These are phyloP conservation scores for Starmerella bacillaris DNA, from an alignment of 805 yeast species.

Conservation along the genomic window DNA sequence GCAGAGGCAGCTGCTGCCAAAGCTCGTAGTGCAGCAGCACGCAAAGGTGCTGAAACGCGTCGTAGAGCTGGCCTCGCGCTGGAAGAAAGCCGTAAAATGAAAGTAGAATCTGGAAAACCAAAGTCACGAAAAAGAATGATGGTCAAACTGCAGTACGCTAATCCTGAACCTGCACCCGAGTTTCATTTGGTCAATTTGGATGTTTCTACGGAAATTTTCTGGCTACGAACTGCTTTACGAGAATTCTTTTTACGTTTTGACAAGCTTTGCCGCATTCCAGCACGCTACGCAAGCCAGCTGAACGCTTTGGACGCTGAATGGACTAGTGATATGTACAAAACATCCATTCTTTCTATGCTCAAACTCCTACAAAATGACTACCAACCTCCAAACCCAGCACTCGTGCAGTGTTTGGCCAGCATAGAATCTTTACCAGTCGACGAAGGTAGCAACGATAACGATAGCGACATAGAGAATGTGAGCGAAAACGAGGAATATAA, in stretches of 20 bases:
- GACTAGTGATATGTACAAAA: constrained; percentile 23
- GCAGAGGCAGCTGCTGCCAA: constrained; percentile 1
- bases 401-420: constrained; percentile 17
- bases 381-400: constrained; percentile 18
- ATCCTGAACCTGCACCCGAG: constrained; percentile 14
- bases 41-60: constrained; percentile 7
- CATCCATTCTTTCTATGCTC: constrained; percentile 20
- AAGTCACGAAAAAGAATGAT: constrained; percentile 8
- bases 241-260: constrained; percentile 26
- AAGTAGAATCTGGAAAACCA: constrained; percentile 1
- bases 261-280: constrained; percentile 22
- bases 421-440: constrained; percentile 20
- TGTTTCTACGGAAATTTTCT: constrained; percentile 16
- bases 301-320: constrained; percentile 25
- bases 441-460: background rate
- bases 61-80: constrained; percentile 2
- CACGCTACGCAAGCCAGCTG: constrained; percentile 20
- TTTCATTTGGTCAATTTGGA: constrained; percentile 17
- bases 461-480: no score
- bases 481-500: no score
- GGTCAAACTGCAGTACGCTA: constrained; percentile 11
- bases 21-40: constrained; percentile 10
- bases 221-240: constrained; percentile 22
- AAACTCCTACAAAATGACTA: constrained; percentile 21
- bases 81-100: constrained; percentile 1